Base-by-base conservation (phyloP, 148 eudicot species). In the Heliosperma pusillum region DNA sequence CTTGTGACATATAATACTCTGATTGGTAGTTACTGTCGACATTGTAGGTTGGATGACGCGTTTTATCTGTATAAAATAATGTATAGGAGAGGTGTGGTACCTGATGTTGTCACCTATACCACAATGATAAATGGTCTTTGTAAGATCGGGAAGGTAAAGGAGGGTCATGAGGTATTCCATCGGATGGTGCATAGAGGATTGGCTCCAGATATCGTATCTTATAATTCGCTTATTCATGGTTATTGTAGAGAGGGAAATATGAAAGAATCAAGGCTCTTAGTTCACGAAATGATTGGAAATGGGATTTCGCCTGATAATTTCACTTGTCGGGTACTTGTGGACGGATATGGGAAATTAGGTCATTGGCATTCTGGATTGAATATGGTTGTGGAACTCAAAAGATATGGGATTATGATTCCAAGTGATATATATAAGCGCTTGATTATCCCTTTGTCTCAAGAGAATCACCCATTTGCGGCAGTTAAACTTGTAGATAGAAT, bases 1-100 rank as follows among this genome's bases (percentile, higher is more conserved):
- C 79, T 90, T 74, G 93, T 94, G 72, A 94, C 97, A 0, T 94
- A 91, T 81, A 91, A 91, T 80, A 94, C 87, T 56, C 69, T 94
- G 36, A 83, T 94, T 75, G 84, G 83, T 80, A 86, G 87, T 80
- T 91, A 90, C 83, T 91, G 97, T 82, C 86, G 81, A 56, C 82
- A 80, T 59, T 78, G 82, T 45, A 90, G 91, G 78, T 65, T 91
- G 80, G 92, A 91, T 76, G 96, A 90, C 62, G 98, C 93, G 2
- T 81, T 87, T 75, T 86, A 94, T 77, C 78, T 94, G 81, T 91
- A 88, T 78, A 86, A 86, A 63, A 91, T 94, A 57, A 94, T 94
- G 97, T 85, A 77, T 80, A 83, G 79, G 75, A 88, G 98, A 83
- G 85, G 90, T 66, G 90, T 94, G 55, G 71, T 83, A 59, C 93